Evolutionary conservation across 2,329 filamentous ascomycete species (phyloP).

Genomic region (Trichoderma koningiopsis): DNA sequence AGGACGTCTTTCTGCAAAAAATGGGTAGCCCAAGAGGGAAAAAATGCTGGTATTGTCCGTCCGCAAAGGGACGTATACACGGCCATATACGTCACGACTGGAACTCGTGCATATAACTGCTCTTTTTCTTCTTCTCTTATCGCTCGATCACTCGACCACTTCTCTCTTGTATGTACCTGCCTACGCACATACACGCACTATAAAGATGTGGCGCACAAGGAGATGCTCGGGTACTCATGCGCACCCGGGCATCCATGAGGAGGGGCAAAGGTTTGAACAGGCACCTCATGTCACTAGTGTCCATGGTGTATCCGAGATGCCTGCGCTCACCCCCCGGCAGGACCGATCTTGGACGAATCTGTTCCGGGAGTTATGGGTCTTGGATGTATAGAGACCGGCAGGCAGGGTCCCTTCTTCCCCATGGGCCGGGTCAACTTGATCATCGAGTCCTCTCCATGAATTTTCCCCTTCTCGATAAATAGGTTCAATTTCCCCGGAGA

Average conservation of each 20-base stretch:
- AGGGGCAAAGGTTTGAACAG: constrained; percentile 22
- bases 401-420: constrained; percentile 12
- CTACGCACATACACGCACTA: constrained; percentile 26
- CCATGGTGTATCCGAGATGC: constrained; percentile 24
- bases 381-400: constrained; percentile 12
- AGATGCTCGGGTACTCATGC: constrained; percentile 22
- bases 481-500: not conserved
- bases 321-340: constrained; percentile 17
- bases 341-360: constrained; percentile 27
- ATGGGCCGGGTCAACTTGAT: constrained; percentile 15
- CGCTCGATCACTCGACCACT: not conserved
- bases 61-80: constrained; percentile 24
- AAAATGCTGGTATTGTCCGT: constrained; percentile 18
- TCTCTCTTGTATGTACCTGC: constrained; percentile 24
- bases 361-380: constrained; percentile 15
- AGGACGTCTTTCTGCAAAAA: not conserved
- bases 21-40: not conserved
- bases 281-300: constrained; percentile 23
- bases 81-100: constrained; percentile 24
- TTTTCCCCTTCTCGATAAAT: constrained; percentile 1
- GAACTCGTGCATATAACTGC: constrained; percentile 20
- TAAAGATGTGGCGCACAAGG: constrained; percentile 23
- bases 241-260: constrained; percentile 20
- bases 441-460: constrained; percentile 1
- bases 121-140: not conserved